phyloP scores from a whole-genome alignment of 2,329 filamentous ascomycete species.

The Alternaria sp. region DNA sequence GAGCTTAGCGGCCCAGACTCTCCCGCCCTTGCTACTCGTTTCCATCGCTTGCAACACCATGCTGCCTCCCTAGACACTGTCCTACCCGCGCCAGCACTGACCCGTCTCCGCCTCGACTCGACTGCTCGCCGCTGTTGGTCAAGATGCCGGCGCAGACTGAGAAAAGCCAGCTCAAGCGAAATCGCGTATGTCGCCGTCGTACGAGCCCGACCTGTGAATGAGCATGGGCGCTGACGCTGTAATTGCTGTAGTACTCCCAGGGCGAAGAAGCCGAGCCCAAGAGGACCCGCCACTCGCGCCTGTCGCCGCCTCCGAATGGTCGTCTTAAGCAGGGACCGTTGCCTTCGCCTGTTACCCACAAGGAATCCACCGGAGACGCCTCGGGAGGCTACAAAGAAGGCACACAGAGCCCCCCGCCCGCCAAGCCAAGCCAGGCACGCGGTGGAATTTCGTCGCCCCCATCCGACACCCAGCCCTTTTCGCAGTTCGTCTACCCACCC shows the following conservation, averaged over 20 bases:
- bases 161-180: slow-evolving; percentile 86
- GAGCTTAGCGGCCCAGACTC: slow-evolving; percentile 30
- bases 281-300: slow-evolving; percentile 80
- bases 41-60: slow-evolving; percentile 31
- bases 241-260: slow-evolving; percentile 66
- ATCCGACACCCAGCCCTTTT: slow-evolving; percentile 79
- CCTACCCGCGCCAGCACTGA: slow-evolving; percentile 34
- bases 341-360: slow-evolving; percentile 80
- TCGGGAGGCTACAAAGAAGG: slow-evolving; percentile 71
- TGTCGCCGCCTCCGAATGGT: slow-evolving; percentile 61
- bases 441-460: slow-evolving; percentile 65
- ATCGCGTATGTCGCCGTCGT: slow-evolving; percentile 65
- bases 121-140: slow-evolving; percentile 13
- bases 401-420: slow-evolving; percentile 71
- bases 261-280: slow-evolving; percentile 74
- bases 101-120: slow-evolving; percentile 30
- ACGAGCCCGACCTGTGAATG: neutral
- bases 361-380: slow-evolving; percentile 65
- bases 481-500: slow-evolving; percentile 80
- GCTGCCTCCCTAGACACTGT: slow-evolving; percentile 29
- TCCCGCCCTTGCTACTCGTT: slow-evolving; percentile 22
- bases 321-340: slow-evolving; percentile 65
- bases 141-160: slow-evolving; percentile 68
- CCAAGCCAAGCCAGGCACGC: slow-evolving; percentile 51
- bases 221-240: slow-evolving; percentile 29